A percentile compares a stretch with the other conserved stretches of the same genome.
Evolutionary conservation across 164 flowering plant species (phyloP).

Genomic region (Malania oleifera): DNA sequence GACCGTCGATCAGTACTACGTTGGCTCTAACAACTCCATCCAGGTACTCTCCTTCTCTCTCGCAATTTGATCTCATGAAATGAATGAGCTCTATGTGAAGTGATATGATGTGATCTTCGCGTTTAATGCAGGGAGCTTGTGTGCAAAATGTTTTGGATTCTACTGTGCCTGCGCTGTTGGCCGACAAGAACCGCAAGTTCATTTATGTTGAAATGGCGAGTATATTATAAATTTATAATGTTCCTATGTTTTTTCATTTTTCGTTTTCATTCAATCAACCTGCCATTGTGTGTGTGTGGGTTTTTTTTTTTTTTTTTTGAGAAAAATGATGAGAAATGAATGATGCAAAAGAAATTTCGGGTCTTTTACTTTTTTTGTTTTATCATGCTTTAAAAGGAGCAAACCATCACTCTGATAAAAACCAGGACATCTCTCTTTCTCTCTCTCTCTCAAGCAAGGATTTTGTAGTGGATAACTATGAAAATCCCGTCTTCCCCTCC

Average conservation of each 20-base stretch:
- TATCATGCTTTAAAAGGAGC: no score
- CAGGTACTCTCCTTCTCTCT: constrained; percentile 14
- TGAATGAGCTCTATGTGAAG: neutral
- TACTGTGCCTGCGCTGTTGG: constrained; percentile 59
- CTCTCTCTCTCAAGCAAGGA: no score
- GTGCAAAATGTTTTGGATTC: constrained; percentile 90
- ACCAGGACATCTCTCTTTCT: no score
- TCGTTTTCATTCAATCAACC: neutral
- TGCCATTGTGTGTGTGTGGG: no score
- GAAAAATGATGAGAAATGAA: no score
- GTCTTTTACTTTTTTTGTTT: neutral
- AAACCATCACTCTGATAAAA: no score
- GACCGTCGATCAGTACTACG: constrained; percentile 43
- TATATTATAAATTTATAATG: no score
- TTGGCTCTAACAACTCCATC: constrained; percentile 37
- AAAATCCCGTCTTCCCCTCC: no score
- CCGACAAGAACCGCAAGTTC: constrained; percentile 76
- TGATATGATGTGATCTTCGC: neutral
- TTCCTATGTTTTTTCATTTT: no score
- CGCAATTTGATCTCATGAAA: neutral
- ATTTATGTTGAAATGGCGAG: constrained; percentile 69
- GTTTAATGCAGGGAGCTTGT: constrained; percentile 31
- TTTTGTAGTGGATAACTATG: no score
- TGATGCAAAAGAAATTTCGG: no score
- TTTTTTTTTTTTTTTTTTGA: no score